Conservation (phyloP, 805 yeast genomes). For the Metschnikowia rubicola region DNA sequence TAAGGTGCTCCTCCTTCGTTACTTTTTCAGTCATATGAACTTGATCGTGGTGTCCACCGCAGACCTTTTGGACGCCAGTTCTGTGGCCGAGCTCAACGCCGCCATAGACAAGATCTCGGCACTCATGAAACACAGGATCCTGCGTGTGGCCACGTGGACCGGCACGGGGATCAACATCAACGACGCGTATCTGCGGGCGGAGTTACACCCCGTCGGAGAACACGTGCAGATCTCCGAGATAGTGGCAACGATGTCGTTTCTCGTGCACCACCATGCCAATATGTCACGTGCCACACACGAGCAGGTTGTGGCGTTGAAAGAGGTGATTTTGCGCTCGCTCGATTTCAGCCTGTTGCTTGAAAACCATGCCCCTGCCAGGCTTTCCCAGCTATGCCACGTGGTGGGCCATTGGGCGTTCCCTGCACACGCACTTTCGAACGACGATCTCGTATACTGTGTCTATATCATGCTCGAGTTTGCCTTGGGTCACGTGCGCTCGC, state of each 20-base stretch:
- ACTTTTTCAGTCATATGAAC: constrained; percentile 38
- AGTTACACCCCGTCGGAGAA: constrained; percentile 2
- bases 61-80: constrained; percentile 7
- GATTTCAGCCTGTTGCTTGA: constrained; percentile 30
- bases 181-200: constrained; percentile 16
- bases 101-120: constrained; percentile 22
- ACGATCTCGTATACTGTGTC: constrained; percentile 64
- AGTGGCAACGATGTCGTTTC: constrained; percentile 36
- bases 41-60: constrained; percentile 23
- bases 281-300: constrained; percentile 21
- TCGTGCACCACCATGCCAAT: constrained; percentile 25
- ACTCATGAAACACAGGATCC: constrained; percentile 29
- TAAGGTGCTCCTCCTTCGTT: constrained; percentile 29
- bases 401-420: constrained; percentile 67
- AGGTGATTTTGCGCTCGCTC: constrained; percentile 26
- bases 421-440: constrained; percentile 60
- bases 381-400: constrained; percentile 33
- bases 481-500: constrained; percentile 24
- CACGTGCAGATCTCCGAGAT: constrained; percentile 20
- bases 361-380: constrained; percentile 22
- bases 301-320: constrained; percentile 24
- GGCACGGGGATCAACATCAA: constrained; percentile 27
- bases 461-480: constrained; percentile 50
- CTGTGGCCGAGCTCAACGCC: constrained; percentile 17
- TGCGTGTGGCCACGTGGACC: constrained; percentile 43